phyloP scores from a whole-genome alignment of 148 eudicot species.

The Cornus suecica region DNA sequence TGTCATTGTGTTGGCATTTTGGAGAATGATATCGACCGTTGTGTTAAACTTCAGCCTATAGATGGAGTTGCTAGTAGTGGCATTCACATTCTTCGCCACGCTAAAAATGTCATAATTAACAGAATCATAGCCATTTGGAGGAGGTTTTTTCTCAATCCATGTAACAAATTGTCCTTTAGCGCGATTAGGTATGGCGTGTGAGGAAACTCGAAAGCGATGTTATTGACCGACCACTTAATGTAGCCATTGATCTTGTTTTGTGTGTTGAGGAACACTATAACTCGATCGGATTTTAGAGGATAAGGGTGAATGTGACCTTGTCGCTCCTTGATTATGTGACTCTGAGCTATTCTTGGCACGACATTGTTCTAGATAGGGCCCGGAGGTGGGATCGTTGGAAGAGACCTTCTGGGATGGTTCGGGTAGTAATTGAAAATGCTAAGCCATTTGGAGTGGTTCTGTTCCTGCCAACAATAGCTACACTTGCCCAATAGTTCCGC shows the following conservation, averaged over 20 bases:
- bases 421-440: constrained; percentile 74
- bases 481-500: constrained; percentile 66
- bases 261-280: constrained; percentile 67
- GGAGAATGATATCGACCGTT: constrained; percentile 63
- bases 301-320: constrained; percentile 41
- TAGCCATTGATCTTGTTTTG: constrained; percentile 56
- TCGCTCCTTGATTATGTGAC: constrained; percentile 48
- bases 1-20: constrained; percentile 68
- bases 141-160: constrained; percentile 50
- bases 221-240: constrained; percentile 63
- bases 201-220: constrained; percentile 63
- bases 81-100: constrained; percentile 39
- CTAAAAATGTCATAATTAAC: constrained; percentile 43
- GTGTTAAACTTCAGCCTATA: constrained; percentile 53
- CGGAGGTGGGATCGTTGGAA: constrained; percentile 50
- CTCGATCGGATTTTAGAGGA: constrained; percentile 51
- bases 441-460: constrained; percentile 60
- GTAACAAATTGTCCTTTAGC: constrained; percentile 42
- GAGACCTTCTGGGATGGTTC: constrained; percentile 38
- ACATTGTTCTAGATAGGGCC: constrained; percentile 71
- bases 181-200: constrained; percentile 74
- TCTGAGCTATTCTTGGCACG: constrained; percentile 42
- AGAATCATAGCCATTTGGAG: constrained; percentile 50
- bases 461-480: constrained; percentile 53
- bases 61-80: constrained; percentile 47